Base-by-base conservation (phyloP, 2,329 filamentous ascomycete genomes). In the Lachnellula willkommii region DNA sequence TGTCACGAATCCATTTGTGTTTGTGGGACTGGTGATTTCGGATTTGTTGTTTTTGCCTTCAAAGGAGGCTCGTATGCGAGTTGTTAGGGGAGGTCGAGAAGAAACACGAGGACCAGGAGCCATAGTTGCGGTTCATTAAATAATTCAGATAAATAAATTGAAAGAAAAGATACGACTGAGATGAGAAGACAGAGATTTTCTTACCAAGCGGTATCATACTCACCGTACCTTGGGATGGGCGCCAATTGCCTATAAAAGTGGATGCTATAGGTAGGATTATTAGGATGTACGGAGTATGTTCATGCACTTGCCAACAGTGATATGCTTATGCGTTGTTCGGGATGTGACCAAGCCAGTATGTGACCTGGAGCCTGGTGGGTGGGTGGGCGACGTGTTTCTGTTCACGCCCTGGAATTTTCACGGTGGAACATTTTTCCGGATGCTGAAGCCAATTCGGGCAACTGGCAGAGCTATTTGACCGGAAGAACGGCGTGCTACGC, bases 11-110 rank as follows among this genome's bases (percentile, higher is more conserved):
- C 53, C 58, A 58, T 60, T 61, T n/a, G 39, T 39, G 42, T 43
- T 17, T 43, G 47, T 52, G n/a, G 53, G 54, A 37, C 60, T 58
- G 36, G 47, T 56, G 15, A 58, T 35, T 11, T 62, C 56, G 45
- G 51, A 43, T 50, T 65, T 65, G 52, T 47, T 58, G 20, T 61
- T 55, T 55, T 64, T 65, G 40, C 63, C 60, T 50, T 69, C 67
- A 42, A 69, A 67, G 11, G 64, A 65, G 35, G 65, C 63, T 37
- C 66, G 60, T 32, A 68, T 66, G 26, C 66, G 61, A 48, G 60
- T 62, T 36, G 67, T 62, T 48, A 69, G 61, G 40, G 67, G 67
- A 12, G 67, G 66, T 37, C 67, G 63, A 40, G 67, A 65, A 37
- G 67, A 66, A 12, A 66, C 66, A 35, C 67, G 63, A 37, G 67